A percentile compares a stretch with the other conserved stretches of the same genome.
Conservation (phyloP, 2,329 filamentous ascomycete species). For the Alternaria longipes region DNA sequence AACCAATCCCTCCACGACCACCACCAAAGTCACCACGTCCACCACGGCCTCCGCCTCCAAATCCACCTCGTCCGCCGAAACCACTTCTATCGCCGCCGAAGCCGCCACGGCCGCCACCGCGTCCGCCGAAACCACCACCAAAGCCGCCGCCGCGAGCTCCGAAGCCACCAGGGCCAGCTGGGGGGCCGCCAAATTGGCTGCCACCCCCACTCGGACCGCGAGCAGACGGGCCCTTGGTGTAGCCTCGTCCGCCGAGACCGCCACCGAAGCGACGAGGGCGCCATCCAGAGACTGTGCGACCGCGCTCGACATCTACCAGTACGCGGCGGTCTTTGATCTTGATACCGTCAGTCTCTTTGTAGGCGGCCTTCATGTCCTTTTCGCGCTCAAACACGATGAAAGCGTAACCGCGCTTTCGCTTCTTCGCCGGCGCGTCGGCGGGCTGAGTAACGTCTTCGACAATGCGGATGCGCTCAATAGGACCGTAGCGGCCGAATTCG, state of each 20-base stretch:
- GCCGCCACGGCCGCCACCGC: constrained; percentile 55
- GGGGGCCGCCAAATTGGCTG: constrained; percentile 63
- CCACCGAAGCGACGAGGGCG: constrained; percentile 90
- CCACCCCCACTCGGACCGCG: constrained; percentile 75
- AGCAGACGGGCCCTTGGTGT: constrained; percentile 81
- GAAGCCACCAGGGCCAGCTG: constrained; percentile 54
- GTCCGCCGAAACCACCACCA: constrained; percentile 57
- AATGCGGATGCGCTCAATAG: constrained; percentile 93
- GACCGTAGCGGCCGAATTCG: constrained; percentile 92
- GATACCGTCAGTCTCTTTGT: constrained; percentile 87
- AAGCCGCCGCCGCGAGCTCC: constrained; percentile 59
- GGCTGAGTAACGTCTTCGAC: constrained; percentile 78
- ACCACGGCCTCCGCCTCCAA: constrained; percentile 52
- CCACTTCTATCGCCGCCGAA: constrained; percentile 51
- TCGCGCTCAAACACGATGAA: constrained; percentile 98
- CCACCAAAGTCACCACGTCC: constrained; percentile 47
- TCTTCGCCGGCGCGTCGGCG: constrained; percentile 64
- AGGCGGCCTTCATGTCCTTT: constrained; percentile 98
- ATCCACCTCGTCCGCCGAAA: constrained; percentile 52
- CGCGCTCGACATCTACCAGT: constrained; percentile 94
- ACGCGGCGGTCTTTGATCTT: constrained; percentile 92
- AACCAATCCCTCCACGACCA: constrained; percentile 58
- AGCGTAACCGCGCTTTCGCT: constrained; percentile 88
- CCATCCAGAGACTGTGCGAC: constrained; percentile 93
- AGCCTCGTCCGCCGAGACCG: constrained; percentile 89